Evolutionary conservation across 108 stramenopile genomes (phyloP).

Genomic region (Thalassiosira profunda): DNA sequence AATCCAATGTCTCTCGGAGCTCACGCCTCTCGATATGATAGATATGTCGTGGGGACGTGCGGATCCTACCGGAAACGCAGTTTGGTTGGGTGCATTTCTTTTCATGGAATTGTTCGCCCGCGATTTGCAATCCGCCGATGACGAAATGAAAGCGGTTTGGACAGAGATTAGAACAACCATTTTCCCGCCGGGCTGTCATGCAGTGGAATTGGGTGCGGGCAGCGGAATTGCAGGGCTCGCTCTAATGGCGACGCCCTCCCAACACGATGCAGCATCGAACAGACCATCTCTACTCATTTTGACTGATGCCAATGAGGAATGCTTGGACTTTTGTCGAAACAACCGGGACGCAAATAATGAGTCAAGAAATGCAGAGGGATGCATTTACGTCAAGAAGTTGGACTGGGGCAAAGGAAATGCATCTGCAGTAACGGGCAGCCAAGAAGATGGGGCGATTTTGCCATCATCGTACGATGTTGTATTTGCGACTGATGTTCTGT

Average conservation of each 20-base stretch:
- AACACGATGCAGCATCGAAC: background rate
- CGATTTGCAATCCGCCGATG: background rate
- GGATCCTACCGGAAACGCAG: conserved; percentile 69
- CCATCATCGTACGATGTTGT: conserved; percentile 47
- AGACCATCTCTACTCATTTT: conserved; percentile 26
- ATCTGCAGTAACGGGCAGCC: background rate
- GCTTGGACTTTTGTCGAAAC: conserved; percentile 51
- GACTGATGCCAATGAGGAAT: conserved; percentile 52
- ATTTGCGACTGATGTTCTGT: conserved; percentile 74
- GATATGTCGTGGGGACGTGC: conserved; percentile 50
- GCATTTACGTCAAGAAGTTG: conserved; percentile 15
- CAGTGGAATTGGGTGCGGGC: conserved; percentile 71
- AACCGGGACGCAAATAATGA: conserved; percentile 46
- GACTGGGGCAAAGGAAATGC: conserved; percentile 43
- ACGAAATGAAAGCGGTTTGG: background rate
- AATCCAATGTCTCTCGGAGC: no score
- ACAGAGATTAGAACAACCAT: background rate
- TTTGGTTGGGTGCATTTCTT: conserved; percentile 74
- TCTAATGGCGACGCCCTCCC: conserved; percentile 1
- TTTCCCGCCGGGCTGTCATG: conserved; percentile 4
- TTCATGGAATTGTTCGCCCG: conserved; percentile 37
- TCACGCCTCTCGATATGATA: conserved; percentile 80
- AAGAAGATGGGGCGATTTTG: background rate
- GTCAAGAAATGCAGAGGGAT: background rate
- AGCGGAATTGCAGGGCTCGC: conserved; percentile 69